Base-by-base conservation (phyloP, 2,329 filamentous ascomycete genomes). In the Neonectria ditissima region DNA sequence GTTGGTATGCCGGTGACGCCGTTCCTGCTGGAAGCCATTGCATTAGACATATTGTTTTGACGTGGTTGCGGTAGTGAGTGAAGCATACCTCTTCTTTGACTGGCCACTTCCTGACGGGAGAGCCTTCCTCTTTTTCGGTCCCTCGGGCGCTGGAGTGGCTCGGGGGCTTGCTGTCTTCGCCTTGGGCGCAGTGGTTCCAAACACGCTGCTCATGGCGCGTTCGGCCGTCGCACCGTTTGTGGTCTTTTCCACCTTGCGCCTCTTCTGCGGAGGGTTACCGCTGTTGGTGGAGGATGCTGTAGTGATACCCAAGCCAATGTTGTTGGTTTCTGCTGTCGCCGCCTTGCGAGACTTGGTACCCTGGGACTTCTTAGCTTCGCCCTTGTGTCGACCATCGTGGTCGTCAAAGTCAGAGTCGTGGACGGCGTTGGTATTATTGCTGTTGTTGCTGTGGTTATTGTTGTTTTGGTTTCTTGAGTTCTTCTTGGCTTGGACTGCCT, bases 371-470 rank as follows among this genome's bases (percentile, higher is more conserved):
- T 93, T 96, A 52, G 75, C 70, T 52, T 85, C 84, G 39, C 76
- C 70, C 68, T 86, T 87, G 32, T 77, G 75, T 53, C 84, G 82
- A 34, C 78, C 81, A 30, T 86, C 84, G 57, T 82, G 81, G 54
- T 97, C 93, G 69, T 97, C 93, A 67, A 90, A 89, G 72, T 97
- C 93, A 0, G 91, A 92, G 66, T 97, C 93, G n/a, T 73, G 68
- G 16, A 54, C 57, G 55, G 72, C 59, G 20, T 45, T 30, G 57
- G 62, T 71, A 44, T 60, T 53, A 34, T 62, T 65, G 54, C 68
- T 69, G 24, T 70, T 69, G 56, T 82, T 84, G 73, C 89, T 91
- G n/a, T 56, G 57, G 55, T 72, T 61, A n/a, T 41, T 65, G 51
- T 69, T 69, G 22, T 70, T 69, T 47, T 91, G 88, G 56, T 82